phyloP scores from a whole-genome alignment of 176 grass and related monocot genomes.

The Zizania latifolia region DNA sequence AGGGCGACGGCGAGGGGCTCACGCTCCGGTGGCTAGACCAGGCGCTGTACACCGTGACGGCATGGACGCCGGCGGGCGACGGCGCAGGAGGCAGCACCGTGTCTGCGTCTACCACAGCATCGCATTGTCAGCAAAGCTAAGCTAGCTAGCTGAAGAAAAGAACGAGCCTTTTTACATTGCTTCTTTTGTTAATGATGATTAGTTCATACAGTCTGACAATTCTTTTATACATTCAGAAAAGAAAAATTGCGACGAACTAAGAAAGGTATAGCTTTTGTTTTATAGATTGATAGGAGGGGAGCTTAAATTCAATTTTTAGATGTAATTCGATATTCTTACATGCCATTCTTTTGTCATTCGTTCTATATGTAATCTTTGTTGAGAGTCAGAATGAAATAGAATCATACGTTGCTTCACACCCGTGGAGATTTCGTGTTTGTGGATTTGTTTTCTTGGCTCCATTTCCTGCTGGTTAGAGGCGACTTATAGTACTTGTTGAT shows the following conservation, averaged over 20 bases:
- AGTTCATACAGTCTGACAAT: conserved; percentile 36
- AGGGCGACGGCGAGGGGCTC: conserved; percentile 60
- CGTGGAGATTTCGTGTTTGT: too few species aligned
- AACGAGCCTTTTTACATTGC: conserved; percentile 7
- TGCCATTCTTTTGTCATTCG: not conserved
- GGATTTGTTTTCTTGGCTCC: too few species aligned
- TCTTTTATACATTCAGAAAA: conserved; percentile 43
- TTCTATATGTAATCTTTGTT: conserved; percentile 2
- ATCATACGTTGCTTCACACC: not conserved
- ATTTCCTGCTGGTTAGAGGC: too few species aligned
- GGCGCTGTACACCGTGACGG: conserved; percentile 79
- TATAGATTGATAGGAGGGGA: conserved; percentile 31
- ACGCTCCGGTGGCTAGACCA: conserved; percentile 72
- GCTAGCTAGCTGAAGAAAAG: conserved; percentile 12
- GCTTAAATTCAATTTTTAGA: conserved; percentile 25
- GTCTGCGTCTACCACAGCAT: conserved; percentile 44
- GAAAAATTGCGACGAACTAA: conserved; percentile 19
- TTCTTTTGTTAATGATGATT: conserved; percentile 32
- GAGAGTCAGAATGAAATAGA: not conserved
- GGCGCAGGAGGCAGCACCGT: conserved; percentile 47
- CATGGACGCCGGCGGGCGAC: conserved; percentile 52
- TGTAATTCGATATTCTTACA: conserved; percentile 52
- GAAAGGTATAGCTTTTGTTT: conserved; percentile 29
- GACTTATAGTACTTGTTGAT: too few species aligned
- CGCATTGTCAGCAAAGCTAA: conserved; percentile 41